A percentile compares a stretch with the other conserved stretches of the same genome.
Conservation (phyloP, 305 asterid species). For the Plantago coronopus region DNA sequence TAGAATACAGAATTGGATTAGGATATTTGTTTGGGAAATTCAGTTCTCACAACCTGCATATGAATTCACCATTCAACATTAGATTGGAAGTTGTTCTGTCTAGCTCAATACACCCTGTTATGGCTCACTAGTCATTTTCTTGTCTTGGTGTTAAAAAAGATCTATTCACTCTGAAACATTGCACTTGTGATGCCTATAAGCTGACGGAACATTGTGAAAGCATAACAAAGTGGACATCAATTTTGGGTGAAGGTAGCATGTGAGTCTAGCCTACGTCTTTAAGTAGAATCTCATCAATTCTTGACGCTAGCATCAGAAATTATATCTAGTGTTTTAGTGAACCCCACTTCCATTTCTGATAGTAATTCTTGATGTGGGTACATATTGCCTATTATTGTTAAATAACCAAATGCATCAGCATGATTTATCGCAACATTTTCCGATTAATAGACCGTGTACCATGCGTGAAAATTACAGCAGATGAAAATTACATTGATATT, state of each 20-base stretch:
- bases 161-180: conserved; percentile 29
- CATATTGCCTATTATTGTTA: conserved; percentile 12
- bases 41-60: not conserved
- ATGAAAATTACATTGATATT: conserved; percentile 8
- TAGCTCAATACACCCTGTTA: not conserved
- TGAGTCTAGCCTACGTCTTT: conserved; percentile 24
- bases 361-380: conserved; percentile 12
- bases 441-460: conserved; percentile 1
- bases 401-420: conserved; percentile 5
- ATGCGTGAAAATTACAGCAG: conserved; percentile 8
- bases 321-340: conserved; percentile 19
- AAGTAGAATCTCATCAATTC: conserved; percentile 24
- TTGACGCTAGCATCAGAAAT: conserved; percentile 25
- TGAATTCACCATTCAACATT: not conserved
- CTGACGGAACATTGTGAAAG: conserved; percentile 30
- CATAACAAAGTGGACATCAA: conserved; percentile 38
- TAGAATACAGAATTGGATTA: not conserved
- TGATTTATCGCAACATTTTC: conserved; percentile 11
- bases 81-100: conserved; percentile 7
- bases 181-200: conserved; percentile 38
- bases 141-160: conserved; percentile 24
- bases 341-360: conserved; percentile 28
- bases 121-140: not conserved
- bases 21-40: conserved; percentile 1
- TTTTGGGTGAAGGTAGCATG: conserved; percentile 22